Evolutionary conservation across 2,329 filamentous ascomycete species (phyloP).

Genomic region (Ophiocordyceps camponoti-floridani): DNA sequence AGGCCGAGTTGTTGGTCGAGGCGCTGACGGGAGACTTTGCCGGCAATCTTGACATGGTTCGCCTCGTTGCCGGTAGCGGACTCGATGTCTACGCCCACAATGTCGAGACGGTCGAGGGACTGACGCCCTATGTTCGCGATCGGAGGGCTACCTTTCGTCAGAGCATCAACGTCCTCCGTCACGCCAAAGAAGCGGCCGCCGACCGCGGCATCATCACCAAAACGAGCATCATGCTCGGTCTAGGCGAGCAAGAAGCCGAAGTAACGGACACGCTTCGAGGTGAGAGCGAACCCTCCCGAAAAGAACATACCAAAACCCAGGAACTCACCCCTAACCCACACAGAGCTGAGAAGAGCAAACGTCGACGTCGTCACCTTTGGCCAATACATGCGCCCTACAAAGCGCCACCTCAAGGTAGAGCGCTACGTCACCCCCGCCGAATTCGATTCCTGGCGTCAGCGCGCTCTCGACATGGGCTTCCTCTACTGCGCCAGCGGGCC

Average conservation of each 20-base stretch:
- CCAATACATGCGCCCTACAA: conserved; percentile 99
- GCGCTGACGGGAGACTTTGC: conserved; percentile 74
- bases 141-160: conserved; percentile 78
- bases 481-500: conserved; percentile 91
- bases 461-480: conserved; percentile 88
- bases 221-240: conserved; percentile 89
- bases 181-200: conserved; percentile 59
- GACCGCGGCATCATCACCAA: conserved; percentile 77
- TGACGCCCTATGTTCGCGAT: conserved; percentile 83
- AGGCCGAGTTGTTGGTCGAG: conserved; percentile 61
- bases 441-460: conserved; percentile 82
- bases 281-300: conserved; percentile 12
- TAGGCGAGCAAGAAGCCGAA: conserved; percentile 83
- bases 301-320: background rate
- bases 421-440: conserved; percentile 83
- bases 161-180: conserved; percentile 60
- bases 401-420: conserved; percentile 91
- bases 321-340: too few species aligned
- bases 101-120: conserved; percentile 78
- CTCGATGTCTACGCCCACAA: conserved; percentile 97
- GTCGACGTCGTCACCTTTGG: conserved; percentile 97
- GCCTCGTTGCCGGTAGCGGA: conserved; percentile 67
- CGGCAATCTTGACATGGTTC: conserved; percentile 76
- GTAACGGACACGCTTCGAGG: conserved; percentile 59
- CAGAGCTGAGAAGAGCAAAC: conserved; percentile 58